Evolutionary conservation across 495 filamentous ascomycete species (phyloP).

Genomic region (Penicillium alfredii): DNA sequence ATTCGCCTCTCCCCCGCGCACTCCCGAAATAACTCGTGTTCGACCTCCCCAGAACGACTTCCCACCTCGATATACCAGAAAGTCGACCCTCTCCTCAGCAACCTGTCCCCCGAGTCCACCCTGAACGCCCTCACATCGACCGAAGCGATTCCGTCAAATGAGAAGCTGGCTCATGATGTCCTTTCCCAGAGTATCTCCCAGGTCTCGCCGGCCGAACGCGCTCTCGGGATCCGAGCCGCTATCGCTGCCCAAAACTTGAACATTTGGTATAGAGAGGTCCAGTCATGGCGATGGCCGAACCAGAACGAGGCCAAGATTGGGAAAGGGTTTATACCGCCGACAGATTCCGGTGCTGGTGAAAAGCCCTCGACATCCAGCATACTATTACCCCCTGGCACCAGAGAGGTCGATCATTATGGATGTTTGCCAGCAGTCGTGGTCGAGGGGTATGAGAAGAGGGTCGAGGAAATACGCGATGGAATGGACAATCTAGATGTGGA

Average conservation of each 20-base stretch:
- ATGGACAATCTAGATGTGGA: constrained; percentile 80
- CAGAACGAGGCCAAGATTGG: constrained; percentile 29
- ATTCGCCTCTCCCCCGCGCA: constrained; percentile 26
- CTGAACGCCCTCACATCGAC: constrained; percentile 50
- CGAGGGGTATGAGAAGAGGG: constrained; percentile 59
- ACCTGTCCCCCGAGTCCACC: constrained; percentile 51
- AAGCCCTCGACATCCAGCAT: constrained; percentile 1
- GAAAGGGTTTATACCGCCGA: constrained; percentile 53
- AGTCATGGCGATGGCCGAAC: constrained; percentile 67
- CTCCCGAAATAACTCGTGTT: constrained; percentile 21
- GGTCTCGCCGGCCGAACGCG: constrained; percentile 60
- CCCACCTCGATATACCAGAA: constrained; percentile 25
- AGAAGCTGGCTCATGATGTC: constrained; percentile 41
- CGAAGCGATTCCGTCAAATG: constrained; percentile 47
- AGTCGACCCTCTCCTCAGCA: constrained; percentile 47
- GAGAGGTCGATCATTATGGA: constrained; percentile 56
- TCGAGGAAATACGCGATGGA: constrained; percentile 70
- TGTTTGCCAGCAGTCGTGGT: constrained; percentile 58
- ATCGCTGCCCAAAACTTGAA: constrained; percentile 66
- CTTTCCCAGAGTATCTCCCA: constrained; percentile 61
- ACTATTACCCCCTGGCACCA: constrained; percentile 1
- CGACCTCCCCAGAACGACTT: constrained; percentile 23
- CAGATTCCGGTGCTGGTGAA: background rate
- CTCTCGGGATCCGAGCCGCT: constrained; percentile 68
- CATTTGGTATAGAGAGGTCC: constrained; percentile 72